These are phyloP conservation scores for Microcyclospora tardicrescens DNA, from an alignment of 2,329 filamentous ascomycete species.

Conservation along the genomic window DNA sequence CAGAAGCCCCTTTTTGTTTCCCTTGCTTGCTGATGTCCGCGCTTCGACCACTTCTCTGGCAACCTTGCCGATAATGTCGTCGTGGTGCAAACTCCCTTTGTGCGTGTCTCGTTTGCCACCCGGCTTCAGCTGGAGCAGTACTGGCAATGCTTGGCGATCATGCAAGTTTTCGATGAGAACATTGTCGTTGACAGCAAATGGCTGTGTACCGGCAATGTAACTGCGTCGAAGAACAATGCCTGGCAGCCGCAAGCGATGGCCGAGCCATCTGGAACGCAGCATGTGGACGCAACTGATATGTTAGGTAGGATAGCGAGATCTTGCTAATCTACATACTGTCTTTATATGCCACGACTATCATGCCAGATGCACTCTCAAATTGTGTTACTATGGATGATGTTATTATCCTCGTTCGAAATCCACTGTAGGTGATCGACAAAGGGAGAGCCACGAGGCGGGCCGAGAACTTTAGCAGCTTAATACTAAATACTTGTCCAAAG, in stretches of 20 bases:
- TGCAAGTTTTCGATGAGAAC: conserved; percentile 31
- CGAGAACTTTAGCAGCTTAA: no score
- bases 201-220: conserved; percentile 3
- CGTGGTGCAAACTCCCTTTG: conserved; percentile 36
- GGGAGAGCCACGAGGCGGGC: no score
- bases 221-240: neutral
- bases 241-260: neutral
- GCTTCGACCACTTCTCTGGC: conserved; percentile 45
- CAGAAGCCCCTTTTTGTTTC: neutral
- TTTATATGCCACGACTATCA: no score
- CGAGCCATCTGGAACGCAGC: no score
- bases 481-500: no score
- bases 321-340: no score
- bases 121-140: conserved; percentile 25
- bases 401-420: no score
- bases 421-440: no score
- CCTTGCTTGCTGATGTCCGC: neutral
- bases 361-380: no score
- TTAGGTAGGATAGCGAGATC: no score
- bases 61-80: conserved; percentile 50
- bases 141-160: conserved; percentile 23
- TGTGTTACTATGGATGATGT: no score
- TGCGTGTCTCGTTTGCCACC: conserved; percentile 27
- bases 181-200: conserved; percentile 17
- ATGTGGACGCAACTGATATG: no score